Base-by-base conservation (phyloP, 495 filamentous ascomycete species). In the Tuber borchii region DNA sequence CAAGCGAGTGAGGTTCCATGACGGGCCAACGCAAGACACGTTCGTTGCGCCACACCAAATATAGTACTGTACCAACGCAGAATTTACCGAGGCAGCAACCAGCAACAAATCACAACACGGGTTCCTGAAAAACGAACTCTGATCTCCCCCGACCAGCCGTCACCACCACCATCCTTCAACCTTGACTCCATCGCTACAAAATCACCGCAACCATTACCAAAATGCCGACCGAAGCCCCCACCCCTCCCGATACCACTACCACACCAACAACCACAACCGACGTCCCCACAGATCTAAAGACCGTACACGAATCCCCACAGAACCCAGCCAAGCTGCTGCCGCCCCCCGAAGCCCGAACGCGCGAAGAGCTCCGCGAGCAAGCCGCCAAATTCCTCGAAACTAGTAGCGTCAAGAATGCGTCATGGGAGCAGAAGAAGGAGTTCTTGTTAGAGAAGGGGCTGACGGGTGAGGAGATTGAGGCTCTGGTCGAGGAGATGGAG, bases 361-460 rank as follows among this genome's bases (percentile, higher is more conserved):
- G 87, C 75, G 80, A 85, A 72, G 81, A 86, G 40, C 86, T 91
- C 17, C 81, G 95, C 26, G 89, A 93, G 26, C 89, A 93, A 81
- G 93, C 93, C 31, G 85, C 87, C 46, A 90, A 87, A 74, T 97
- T 97, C 82, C 88, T 98, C n/a, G 85, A 92, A 65, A 91, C 94
- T 74, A 90, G 92, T 12, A 87, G 87, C n/a, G 92, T 97, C 69
- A 88, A 88, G 44, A 86, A 91, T 81, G 89, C 91, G 16, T 86
- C 91, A 1, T 86, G 87, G 69, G 91, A 92, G 72, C 89, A 89
- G 83, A 95, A 97, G 85, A 86, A 90, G 42, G 87, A 88, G 3
- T 97, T 97, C 76, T 85, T 98, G 12, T 88, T 91, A 79, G 89
- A 88, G 46, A 97, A 99, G 83, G 93, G 93, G 1, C 84, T 97